A percentile compares a stretch with the other conserved stretches of the same genome.
phyloP scores from a whole-genome alignment of 1,139 yeast species.

The Trichomonascaceae sp. region DNA sequence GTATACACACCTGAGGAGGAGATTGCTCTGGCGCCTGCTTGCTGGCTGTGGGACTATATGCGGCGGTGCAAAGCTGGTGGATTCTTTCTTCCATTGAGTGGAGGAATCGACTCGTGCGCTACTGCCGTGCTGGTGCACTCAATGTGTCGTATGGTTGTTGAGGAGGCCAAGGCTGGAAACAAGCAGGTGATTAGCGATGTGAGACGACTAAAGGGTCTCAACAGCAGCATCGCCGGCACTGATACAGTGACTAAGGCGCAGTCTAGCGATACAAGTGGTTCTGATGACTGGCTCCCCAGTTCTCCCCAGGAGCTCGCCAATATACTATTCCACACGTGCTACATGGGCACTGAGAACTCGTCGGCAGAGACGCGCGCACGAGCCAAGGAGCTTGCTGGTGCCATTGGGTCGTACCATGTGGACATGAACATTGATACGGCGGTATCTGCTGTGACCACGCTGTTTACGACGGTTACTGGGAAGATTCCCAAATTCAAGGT shows the following conservation, averaged over 20 bases:
- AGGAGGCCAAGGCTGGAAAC: constrained; percentile 54
- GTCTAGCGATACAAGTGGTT: no score
- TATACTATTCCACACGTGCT: constrained; percentile 73
- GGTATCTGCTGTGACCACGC: constrained; percentile 56
- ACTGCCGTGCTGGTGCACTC: constrained; percentile 90
- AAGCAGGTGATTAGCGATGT: constrained; percentile 66
- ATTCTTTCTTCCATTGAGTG: constrained; percentile 82
- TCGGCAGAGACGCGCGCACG: constrained; percentile 74
- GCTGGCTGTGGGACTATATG: constrained; percentile 98
- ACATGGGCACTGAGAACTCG: constrained; percentile 93
- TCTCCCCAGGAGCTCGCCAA: constrained; percentile 66
- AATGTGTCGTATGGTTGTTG: constrained; percentile 77
- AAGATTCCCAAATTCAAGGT: constrained; percentile 76
- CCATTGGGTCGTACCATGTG: constrained; percentile 79
- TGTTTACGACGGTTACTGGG: constrained; percentile 85
- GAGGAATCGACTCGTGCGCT: constrained; percentile 97
- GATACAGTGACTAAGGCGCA: no score
- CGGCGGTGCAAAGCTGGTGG: constrained; percentile 87
- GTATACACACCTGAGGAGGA: constrained; percentile 88
- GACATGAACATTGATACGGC: constrained; percentile 84
- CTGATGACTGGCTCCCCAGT: constrained; percentile 48
- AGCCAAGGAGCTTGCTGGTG: constrained; percentile 62
- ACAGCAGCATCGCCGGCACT: no score
- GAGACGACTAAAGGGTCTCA: constrained; percentile 45
- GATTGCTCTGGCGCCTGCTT: constrained; percentile 95